phyloP scores from a whole-genome alignment of 768 basidiomycete genomes.

The Daedalea quercina region DNA sequence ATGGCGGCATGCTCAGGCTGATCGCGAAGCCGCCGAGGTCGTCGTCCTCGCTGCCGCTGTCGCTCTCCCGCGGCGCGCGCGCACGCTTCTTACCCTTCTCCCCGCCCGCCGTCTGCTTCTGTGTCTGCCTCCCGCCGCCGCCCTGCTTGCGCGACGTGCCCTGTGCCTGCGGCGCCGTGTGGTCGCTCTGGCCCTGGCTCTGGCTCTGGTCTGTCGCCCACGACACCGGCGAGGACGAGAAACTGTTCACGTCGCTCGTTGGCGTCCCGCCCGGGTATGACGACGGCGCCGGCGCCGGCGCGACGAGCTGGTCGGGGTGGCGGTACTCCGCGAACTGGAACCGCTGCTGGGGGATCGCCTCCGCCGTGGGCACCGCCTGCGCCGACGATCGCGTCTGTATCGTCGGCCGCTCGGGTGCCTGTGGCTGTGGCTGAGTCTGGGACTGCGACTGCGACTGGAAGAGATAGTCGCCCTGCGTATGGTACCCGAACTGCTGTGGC shows the following conservation, averaged over 20 bases:
- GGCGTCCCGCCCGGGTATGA: conserved; percentile 8
- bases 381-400: no score
- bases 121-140: not conserved
- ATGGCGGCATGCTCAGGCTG: conserved; percentile 11
- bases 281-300: not conserved
- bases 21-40: conserved; percentile 7
- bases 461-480: not conserved
- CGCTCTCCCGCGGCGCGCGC: conserved; percentile 7
- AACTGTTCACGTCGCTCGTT: conserved; percentile 8
- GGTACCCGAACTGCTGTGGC: not conserved
- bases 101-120: not conserved
- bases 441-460: no score
- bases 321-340: conserved; percentile 14
- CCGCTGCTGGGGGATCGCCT: not conserved
- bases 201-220: conserved; percentile 12
- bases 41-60: conserved; percentile 16
- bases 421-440: not conserved
- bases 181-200: conserved; percentile 5
- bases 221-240: conserved; percentile 11
- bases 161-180: conserved; percentile 4
- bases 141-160: not conserved
- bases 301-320: conserved; percentile 10
- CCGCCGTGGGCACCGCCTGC: no score
- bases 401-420: not conserved
- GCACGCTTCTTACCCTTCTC: conserved; percentile 4